Percentiles rank a stretch among this genome's conserved stretches.
Evolutionary conservation across 495 filamentous ascomycete genomes (phyloP).

Genomic region (Staphylotrichum longicolle): DNA sequence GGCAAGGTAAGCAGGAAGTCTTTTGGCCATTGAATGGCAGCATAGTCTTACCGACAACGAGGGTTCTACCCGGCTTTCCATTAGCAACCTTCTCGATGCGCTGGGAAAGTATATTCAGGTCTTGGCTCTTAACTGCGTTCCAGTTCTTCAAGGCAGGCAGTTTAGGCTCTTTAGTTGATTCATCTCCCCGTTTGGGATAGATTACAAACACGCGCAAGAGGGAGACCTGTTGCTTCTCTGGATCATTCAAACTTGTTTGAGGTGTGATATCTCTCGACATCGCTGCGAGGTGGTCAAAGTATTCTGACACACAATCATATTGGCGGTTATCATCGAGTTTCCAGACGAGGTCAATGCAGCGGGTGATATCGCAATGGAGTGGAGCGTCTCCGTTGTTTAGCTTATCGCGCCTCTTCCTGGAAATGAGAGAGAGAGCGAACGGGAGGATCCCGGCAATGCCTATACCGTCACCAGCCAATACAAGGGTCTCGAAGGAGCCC

Average conservation of each 20-base stretch:
- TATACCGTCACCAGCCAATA: background rate
- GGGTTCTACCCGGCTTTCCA: conserved; percentile 1
- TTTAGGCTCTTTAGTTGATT: background rate
- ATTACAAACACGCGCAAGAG: background rate
- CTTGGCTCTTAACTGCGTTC: background rate
- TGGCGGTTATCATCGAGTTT: conserved; percentile 1
- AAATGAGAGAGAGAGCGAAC: conserved; percentile 1
- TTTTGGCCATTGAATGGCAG: background rate
- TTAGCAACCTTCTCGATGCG: conserved; percentile 1
- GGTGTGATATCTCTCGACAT: background rate
- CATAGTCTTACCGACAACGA: background rate
- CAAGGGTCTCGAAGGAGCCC: background rate
- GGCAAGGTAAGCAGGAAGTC: background rate
- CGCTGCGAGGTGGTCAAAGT: background rate
- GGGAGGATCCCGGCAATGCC: background rate
- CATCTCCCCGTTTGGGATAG: background rate
- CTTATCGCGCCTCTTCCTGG: background rate
- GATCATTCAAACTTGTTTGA: background rate
- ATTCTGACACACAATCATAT: background rate
- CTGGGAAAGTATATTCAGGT: background rate
- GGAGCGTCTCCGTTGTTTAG: background rate
- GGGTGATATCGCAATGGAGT: background rate
- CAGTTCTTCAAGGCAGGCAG: background rate
- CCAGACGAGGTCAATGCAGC: background rate
- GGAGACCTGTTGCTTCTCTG: background rate